Evolutionary conservation across 306 rosid species (phyloP).

Genomic region (Alnus rubra): DNA sequence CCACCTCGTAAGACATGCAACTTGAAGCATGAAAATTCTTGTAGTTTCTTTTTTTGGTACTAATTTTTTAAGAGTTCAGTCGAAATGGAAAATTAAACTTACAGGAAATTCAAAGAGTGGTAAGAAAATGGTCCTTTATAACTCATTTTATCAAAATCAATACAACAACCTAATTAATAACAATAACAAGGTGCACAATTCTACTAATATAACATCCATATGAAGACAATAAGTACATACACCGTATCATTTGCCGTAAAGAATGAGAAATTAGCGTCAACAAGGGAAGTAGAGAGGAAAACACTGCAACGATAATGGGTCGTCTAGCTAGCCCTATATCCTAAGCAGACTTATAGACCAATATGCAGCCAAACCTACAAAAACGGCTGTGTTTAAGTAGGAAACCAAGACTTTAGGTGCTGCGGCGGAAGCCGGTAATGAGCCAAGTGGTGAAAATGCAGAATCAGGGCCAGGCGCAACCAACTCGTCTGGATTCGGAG

Average conservation of each 20-base stretch:
- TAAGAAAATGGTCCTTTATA: background rate
- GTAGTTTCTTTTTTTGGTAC: conserved; percentile 4
- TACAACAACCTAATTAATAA: background rate
- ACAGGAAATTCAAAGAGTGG: conserved; percentile 27
- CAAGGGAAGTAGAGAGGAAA: conserved; percentile 14
- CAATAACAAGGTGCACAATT: background rate
- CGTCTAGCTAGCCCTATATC: conserved; percentile 36
- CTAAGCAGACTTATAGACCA: conserved; percentile 32
- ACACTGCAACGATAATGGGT: conserved; percentile 21
- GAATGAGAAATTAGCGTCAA: conserved; percentile 38
- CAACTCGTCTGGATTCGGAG: conserved; percentile 75
- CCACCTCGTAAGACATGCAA: conserved; percentile 26
- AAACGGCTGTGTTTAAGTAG: conserved; percentile 28
- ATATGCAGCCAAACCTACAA: conserved; percentile 46
- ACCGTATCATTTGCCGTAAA: conserved; percentile 32
- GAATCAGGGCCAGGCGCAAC: conserved; percentile 51
- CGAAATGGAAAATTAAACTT: conserved; percentile 10
- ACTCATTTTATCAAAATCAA: background rate
- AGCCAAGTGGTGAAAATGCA: conserved; percentile 61
- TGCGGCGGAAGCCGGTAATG: conserved; percentile 49
- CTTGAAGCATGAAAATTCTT: conserved; percentile 32
- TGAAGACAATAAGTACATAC: conserved; percentile 11
- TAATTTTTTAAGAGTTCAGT: conserved; percentile 13
- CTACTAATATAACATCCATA: background rate
- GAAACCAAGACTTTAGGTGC: conserved; percentile 35